A percentile compares a stretch with the other conserved stretches of the same genome.
Conservation (phyloP, 139 green algal genomes). For the Edaphochlamys debaryana region DNA sequence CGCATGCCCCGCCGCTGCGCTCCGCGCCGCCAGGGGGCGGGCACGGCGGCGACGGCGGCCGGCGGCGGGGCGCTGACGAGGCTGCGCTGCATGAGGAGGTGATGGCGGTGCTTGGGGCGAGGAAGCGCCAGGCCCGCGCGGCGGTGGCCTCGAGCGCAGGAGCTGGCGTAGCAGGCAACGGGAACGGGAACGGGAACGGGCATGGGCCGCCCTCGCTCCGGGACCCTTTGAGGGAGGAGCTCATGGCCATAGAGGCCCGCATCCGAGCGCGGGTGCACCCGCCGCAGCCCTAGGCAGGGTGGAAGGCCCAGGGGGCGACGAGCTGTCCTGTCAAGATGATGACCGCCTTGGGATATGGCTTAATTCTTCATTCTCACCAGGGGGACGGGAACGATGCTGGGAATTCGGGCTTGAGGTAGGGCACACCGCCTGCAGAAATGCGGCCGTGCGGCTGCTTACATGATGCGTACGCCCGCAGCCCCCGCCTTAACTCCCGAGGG, state of each 20-base stretch:
- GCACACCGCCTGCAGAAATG: no score
- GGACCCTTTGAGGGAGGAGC: constrained; percentile 4
- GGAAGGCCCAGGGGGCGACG: no score
- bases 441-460: no score
- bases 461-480: no score
- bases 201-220: no score
- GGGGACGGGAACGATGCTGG: no score
- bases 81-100: constrained; percentile 27
- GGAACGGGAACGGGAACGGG: background rate
- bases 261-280: constrained; percentile 24
- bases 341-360: no score
- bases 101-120: constrained; percentile 25
- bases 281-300: no score
- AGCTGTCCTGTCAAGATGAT: no score
- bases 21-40: background rate
- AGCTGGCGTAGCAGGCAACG: background rate
- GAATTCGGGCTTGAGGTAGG: no score
- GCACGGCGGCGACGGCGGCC: background rate
- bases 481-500: no score
- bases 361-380: no score
- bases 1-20: background rate
- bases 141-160: background rate
- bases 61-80: background rate
- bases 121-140: constrained; percentile 8
- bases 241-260: constrained; percentile 7